Conservation (phyloP, 2,329 filamentous ascomycete species). For the Sclerotinia borealis region DNA sequence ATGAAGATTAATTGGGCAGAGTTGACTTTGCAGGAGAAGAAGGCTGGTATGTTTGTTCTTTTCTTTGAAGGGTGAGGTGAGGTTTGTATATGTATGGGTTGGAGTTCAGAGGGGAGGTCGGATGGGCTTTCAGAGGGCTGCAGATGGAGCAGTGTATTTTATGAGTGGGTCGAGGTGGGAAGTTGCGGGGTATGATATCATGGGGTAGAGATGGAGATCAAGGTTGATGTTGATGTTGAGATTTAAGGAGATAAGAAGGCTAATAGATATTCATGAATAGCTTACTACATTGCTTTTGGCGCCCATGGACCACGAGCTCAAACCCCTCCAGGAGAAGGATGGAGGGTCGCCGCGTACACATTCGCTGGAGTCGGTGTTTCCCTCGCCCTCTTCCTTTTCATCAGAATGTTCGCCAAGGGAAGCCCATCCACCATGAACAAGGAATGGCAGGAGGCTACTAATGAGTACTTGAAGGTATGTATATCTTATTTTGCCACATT, state of each 20-base stretch:
- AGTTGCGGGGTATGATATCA: neutral
- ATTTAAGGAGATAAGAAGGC: neutral
- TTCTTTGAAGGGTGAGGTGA: neutral
- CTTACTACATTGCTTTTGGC: slow-evolving; percentile 98
- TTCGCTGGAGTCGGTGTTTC: slow-evolving; percentile 60
- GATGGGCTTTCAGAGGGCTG: neutral
- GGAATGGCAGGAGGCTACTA: slow-evolving; percentile 93
- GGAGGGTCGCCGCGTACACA: slow-evolving; percentile 72
- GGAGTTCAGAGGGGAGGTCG: neutral
- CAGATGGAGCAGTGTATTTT: neutral
- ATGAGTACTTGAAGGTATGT: slow-evolving; percentile 88
- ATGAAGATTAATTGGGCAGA: slow-evolving; percentile 99
- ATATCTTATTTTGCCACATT: neutral
- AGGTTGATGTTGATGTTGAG: neutral
- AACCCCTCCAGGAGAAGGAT: slow-evolving; percentile 76
- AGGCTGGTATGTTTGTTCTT: slow-evolving; percentile 70
- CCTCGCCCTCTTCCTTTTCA: slow-evolving; percentile 63
- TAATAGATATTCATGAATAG: slow-evolving; percentile 42
- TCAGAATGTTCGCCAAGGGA: slow-evolving; percentile 66
- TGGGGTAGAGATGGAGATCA: neutral
- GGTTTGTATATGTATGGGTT: neutral
- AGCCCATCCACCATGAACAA: slow-evolving; percentile 84
- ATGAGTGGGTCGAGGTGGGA: neutral
- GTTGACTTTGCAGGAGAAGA: slow-evolving; percentile 95
- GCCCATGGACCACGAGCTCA: slow-evolving; percentile 87